These are phyloP conservation scores for Geranomyces michiganensis DNA, from an alignment of 192 early-diverging fungal species.

Conservation along the genomic window DNA sequence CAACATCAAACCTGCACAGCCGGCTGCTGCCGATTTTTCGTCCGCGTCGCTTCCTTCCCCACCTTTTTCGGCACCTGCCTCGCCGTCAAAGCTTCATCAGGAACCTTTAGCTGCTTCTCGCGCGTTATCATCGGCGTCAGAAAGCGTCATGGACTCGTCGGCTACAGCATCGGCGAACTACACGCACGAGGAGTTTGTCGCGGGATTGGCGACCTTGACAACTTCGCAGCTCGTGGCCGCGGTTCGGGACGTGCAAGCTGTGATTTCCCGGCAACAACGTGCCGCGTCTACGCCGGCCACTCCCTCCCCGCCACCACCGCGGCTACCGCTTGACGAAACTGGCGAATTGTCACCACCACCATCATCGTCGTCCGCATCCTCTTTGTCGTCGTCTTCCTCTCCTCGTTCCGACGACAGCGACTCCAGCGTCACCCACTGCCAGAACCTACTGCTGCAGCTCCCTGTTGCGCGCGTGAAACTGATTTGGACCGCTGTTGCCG, in stretches of 20 bases:
- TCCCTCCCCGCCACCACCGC: not conserved
- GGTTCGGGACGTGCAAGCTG: conserved; percentile 22
- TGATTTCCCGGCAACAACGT: conserved; percentile 10
- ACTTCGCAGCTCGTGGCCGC: conserved; percentile 27
- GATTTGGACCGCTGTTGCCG: conserved; percentile 21
- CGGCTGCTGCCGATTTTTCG: too few species aligned
- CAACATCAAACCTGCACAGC: too few species aligned
- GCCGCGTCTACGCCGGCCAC: not conserved
- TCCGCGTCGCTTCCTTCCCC: too few species aligned
- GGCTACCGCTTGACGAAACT: not conserved
- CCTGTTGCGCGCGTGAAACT: conserved; percentile 12
- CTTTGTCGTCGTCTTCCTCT: not conserved
- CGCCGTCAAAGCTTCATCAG: too few species aligned
- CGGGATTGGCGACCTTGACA: conserved; percentile 17
- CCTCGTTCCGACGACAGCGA: too few species aligned
- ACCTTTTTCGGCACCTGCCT: too few species aligned
- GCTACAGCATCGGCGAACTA: not conserved
- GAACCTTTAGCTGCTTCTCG: too few species aligned
- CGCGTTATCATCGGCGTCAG: too few species aligned
- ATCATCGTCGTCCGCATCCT: not conserved
- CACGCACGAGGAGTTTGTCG: conserved; percentile 16
- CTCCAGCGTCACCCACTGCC: not conserved
- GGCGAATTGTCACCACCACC: not conserved
- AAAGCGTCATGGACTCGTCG: not conserved
- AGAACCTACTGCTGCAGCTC: conserved; percentile 24